Base-by-base conservation (phyloP, 225 moss, liverwort and hornwort genomes). In the Sphagnum contortum region DNA sequence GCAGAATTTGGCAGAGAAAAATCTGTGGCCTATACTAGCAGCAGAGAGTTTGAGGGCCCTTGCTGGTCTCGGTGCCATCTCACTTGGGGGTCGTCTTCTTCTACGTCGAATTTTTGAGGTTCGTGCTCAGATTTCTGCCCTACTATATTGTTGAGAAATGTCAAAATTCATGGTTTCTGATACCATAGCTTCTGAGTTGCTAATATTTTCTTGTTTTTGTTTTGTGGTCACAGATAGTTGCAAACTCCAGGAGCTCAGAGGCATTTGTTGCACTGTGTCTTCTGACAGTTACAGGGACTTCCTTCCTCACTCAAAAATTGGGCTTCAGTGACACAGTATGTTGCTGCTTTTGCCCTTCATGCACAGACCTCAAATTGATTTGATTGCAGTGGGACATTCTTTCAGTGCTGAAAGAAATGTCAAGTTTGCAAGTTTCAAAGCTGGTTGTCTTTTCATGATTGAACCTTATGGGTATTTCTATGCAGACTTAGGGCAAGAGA, bases 261-360 rank as follows among this genome's bases (percentile, higher is more conserved):
- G 98, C 98, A 4, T 98, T 98, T 72, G 98, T 98, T 68, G 93
- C 93, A 9, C 82, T 98, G 63, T 98, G 98, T 73, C 84, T 98
- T 68, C 81, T 98, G 57, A 98, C 93, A 12, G 98, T 98, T 50
- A 91, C 98, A 9, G 98, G 98, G 64, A 98, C 98, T 47, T 98
- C 98, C 58, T 74, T 82, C 14, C 49, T 93, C 3, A 98, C 98
- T 12, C 98, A 98, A 74, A 91, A 77, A 66, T 91, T 98, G 66
- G 98, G 98, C 64, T 98, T 98, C 63, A 98, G 98, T 75, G 98
- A 98, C 59, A 98, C 98, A 80, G 96, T 98, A 82, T 62, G 83
- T 61, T 60, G 63, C 65, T 59, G 12, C 46, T 47, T 47, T 51
- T 54, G 47, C 29, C 62, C 60, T 55, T 47, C 68, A 60, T 67